phyloP scores from a whole-genome alignment of 345 rosid genomes.

The Eucalyptus polybractea region DNA sequence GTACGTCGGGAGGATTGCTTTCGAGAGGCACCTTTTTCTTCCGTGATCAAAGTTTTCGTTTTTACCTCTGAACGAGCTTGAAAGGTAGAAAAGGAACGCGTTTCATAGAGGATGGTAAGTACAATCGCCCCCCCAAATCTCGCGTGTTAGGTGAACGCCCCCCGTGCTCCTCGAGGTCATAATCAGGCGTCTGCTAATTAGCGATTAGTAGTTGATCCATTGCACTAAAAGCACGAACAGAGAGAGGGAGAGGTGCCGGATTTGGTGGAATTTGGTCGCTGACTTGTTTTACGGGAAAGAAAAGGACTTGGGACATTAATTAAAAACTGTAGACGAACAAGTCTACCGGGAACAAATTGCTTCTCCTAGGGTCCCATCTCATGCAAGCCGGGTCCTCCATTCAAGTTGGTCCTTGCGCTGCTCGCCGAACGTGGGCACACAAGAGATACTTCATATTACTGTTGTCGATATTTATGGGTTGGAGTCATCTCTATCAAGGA shows the following conservation, averaged over 20 bases:
- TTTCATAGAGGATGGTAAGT: neutral
- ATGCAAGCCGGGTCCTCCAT: neutral
- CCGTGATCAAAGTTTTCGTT: neutral
- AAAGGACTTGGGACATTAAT: neutral
- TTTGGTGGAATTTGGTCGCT: neutral
- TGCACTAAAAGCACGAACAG: neutral
- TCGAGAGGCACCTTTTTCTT: neutral
- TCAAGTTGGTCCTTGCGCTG: neutral
- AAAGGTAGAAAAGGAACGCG: neutral
- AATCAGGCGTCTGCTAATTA: neutral
- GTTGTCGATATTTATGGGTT: neutral
- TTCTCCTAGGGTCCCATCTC: neutral
- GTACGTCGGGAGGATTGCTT: neutral
- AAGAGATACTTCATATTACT: neutral
- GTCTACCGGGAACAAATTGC: neutral
- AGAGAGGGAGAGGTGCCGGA: neutral
- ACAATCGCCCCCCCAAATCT: neutral
- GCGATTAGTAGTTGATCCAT: neutral
- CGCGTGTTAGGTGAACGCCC: neutral
- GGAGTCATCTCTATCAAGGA: neutral
- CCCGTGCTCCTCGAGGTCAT: neutral
- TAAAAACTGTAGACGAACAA: neutral
- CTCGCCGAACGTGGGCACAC: neutral
- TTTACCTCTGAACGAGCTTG: neutral
- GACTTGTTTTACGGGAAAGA: neutral